Evolutionary conservation across 176 grass and related monocot species (phyloP).

Genomic region (Lolium rigidum): DNA sequence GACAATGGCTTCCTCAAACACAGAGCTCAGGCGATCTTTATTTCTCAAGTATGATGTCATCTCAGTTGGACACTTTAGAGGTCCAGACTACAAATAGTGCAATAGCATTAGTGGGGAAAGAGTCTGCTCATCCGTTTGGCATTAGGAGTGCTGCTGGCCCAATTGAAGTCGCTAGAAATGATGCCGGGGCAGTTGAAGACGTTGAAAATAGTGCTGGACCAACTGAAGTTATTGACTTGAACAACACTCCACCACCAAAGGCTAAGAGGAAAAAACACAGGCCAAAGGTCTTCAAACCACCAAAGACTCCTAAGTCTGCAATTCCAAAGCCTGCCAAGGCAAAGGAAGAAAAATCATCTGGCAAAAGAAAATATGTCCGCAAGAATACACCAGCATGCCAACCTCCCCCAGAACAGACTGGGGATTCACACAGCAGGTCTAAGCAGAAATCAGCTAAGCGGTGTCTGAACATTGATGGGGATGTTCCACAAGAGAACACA

Average conservation of each 20-base stretch:
- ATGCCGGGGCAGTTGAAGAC: background rate
- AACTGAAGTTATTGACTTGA: constrained; percentile 70
- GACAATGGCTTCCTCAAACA: constrained; percentile 40
- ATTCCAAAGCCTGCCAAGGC: constrained; percentile 52
- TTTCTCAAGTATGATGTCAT: constrained; percentile 33
- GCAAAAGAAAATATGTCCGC: constrained; percentile 81
- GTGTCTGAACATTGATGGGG: constrained; percentile 56
- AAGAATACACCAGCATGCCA: constrained; percentile 53
- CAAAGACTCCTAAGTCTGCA: constrained; percentile 46
- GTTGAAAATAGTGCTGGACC: constrained; percentile 25
- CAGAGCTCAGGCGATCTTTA: constrained; percentile 30
- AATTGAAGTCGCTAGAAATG: constrained; percentile 22
- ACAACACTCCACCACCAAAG: constrained; percentile 64
- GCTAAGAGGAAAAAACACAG: constrained; percentile 68
- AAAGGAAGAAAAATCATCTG: constrained; percentile 52
- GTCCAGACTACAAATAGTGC: constrained; percentile 16
- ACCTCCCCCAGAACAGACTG: constrained; percentile 25
- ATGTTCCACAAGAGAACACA: constrained; percentile 48
- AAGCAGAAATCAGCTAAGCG: constrained; percentile 51
- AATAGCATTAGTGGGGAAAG: constrained; percentile 23
- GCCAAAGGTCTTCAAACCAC: constrained; percentile 69
- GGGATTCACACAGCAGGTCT: constrained; percentile 24
- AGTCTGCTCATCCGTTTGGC: constrained; percentile 21
- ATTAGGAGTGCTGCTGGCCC: background rate
- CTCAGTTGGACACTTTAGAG: constrained; percentile 30